Base-by-base conservation (phyloP, 176 grass and related monocot genomes). In the Otatea glauca region DNA sequence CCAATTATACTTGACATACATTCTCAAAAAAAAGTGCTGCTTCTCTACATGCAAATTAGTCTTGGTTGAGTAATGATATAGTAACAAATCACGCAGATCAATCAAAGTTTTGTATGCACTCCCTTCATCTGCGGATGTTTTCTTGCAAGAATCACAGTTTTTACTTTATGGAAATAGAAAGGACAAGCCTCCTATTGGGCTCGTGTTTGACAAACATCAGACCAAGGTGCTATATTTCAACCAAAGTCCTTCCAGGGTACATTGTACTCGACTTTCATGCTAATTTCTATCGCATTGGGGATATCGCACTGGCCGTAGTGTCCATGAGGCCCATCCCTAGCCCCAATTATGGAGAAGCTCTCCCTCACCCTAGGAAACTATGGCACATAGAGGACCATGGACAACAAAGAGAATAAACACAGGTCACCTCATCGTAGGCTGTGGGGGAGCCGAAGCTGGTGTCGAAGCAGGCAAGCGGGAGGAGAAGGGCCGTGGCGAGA, bases 311-410 rank as follows among this genome's bases (percentile, higher is more conserved):
- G 42, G 96, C 96, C 0, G 74, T 89, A 0, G 93, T 92, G 70
- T 99, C 93, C 17, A 94, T 96, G 93, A 85, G 91, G 61, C 91
- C 91, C 0, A 94, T 99, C 61, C 96, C 93, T 99, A 15, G 93
- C 93, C 43, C 96, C 96, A 3, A 92, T 99, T 86, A 99, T 99
- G 96, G 96, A 99, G 90, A 94, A 89, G 62, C 79, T 99, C 17
- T 89, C 88, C 87, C 96, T 99, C 4, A 96, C 91, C 20, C 15
- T 81, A 0, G 93, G 91, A 54, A 99, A 92, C 9, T 99, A 96
- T 6, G 96, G 93, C 37, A 70, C 66, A n/a, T n/a, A n/a, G n/a
- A n/a, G n/a, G n/a, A n/a, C n/a, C n/a, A n/a, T n/a, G n/a, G n/a
- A n/a, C n/a, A n/a, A n/a, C n/a, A n/a, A n/a, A n/a, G n/a, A n/a